phyloP scores from a whole-genome alignment of 495 filamentous ascomycete genomes.

The Penicillium dipodomyicola region DNA sequence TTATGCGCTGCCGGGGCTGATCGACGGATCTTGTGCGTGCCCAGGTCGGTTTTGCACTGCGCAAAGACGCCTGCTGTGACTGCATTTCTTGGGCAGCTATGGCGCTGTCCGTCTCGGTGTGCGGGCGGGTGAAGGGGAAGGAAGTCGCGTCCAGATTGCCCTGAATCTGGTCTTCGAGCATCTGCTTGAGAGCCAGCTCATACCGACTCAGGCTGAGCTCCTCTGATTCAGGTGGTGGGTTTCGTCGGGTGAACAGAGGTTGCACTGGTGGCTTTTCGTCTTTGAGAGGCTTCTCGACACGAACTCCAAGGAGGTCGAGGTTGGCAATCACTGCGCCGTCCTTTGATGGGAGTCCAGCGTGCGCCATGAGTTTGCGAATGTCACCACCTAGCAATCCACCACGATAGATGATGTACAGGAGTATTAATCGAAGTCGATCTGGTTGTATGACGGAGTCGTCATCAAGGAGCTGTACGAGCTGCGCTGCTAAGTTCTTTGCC shows the following conservation, averaged over 20 bases:
- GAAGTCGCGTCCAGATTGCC: conserved; percentile 53
- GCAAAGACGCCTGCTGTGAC: conserved; percentile 69
- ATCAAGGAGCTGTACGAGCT: conserved; percentile 82
- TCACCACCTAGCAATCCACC: conserved; percentile 88
- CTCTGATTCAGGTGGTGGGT: conserved; percentile 44
- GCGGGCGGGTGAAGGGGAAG: conserved; percentile 83
- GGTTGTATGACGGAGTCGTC: conserved; percentile 64
- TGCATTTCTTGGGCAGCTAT: conserved; percentile 51
- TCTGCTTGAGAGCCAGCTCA: conserved; percentile 57
- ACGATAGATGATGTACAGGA: conserved; percentile 81
- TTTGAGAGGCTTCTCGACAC: conserved; percentile 70
- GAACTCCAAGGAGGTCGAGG: conserved; percentile 77
- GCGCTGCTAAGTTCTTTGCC: conserved; percentile 81
- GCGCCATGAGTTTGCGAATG: conserved; percentile 77
- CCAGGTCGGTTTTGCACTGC: conserved; percentile 92
- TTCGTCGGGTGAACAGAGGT: conserved; percentile 67
- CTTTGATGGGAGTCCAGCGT: conserved; percentile 71
- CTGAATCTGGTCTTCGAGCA: conserved; percentile 64
- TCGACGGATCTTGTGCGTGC: conserved; percentile 73
- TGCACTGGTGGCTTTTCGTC: conserved; percentile 63
- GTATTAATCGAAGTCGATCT: conserved; percentile 80
- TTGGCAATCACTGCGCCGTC: conserved; percentile 74
- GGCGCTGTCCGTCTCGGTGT: conserved; percentile 60
- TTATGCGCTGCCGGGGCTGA: conserved; percentile 84
- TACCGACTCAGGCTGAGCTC: conserved; percentile 54